These are phyloP conservation scores for Backusella tarrabulga DNA, from an alignment of 192 early-diverging fungal genomes.

Conservation along the genomic window DNA sequence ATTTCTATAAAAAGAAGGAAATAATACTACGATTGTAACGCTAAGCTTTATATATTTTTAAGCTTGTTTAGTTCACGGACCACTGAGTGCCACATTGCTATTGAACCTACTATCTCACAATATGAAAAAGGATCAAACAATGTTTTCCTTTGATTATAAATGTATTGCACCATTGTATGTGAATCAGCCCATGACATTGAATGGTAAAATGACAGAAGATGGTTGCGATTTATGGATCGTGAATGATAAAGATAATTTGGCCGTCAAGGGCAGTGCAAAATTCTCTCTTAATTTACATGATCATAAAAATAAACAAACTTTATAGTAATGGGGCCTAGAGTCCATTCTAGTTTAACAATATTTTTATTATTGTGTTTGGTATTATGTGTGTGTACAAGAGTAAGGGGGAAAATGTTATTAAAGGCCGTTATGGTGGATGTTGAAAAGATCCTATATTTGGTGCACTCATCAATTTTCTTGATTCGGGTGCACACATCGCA, in stretches of 20 bases:
- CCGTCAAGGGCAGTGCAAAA: constrained; percentile 13
- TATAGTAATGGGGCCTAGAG: neutral
- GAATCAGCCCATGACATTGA: neutral
- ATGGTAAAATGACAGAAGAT: neutral
- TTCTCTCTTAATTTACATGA: neutral
- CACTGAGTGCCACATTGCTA: constrained; percentile 15
- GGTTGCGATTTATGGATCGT: constrained; percentile 14
- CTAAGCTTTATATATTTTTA: neutral
- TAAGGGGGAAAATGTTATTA: neutral
- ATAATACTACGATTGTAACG: neutral
- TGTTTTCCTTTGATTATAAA: constrained; percentile 10
- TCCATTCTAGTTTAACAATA: neutral
- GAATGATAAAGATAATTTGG: constrained; percentile 10
- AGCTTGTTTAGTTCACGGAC: constrained; percentile 18
- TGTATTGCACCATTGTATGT: constrained; percentile 12
- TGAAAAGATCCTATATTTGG: neutral
- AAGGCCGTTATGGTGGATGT: neutral
- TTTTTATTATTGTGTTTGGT: neutral
- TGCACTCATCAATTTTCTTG: neutral
- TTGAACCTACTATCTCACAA: neutral
- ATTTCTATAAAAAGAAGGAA: neutral
- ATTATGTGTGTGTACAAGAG: neutral
- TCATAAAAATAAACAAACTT: neutral
- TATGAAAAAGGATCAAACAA: neutral
- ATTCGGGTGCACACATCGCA: neutral